A percentile compares a stretch with the other conserved stretches of the same genome.
Conservation (phyloP, 2,329 filamentous ascomycete species). For the Colletotrichum sp. region DNA sequence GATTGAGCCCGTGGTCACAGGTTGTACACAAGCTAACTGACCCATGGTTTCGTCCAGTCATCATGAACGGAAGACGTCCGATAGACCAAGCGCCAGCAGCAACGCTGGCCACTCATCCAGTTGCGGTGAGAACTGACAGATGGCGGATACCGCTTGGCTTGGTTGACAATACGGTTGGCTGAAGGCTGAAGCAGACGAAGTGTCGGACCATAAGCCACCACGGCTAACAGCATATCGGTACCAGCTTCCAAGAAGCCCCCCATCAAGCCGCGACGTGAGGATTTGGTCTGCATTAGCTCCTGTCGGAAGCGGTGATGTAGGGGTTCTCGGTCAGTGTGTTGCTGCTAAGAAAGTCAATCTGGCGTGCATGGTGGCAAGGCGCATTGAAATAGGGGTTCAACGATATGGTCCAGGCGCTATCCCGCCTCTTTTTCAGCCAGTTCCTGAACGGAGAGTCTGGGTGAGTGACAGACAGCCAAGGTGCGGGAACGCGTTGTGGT, state of each 20-base stretch:
- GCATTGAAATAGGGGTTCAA: not conserved
- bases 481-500: not conserved
- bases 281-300: not conserved
- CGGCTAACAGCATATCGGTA: not conserved
- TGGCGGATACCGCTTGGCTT: not conserved
- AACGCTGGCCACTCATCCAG: not conserved
- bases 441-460: not conserved
- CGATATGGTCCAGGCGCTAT: not conserved
- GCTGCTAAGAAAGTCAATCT: slow-evolving; percentile 7
- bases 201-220: not conserved
- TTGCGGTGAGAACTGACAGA: not conserved
- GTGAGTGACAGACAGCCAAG: not conserved
- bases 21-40: not conserved
- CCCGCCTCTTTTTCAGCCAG: not conserved
- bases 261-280: not conserved
- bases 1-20: not conserved
- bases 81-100: not conserved
- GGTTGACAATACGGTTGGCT: not conserved
- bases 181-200: not conserved
- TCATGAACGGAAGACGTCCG: not conserved
- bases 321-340: not conserved
- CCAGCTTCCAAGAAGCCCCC: not conserved
- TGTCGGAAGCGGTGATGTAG: not conserved
- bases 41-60: not conserved
- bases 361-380: not conserved